Evolutionary conservation across 2,329 filamentous ascomycete species (phyloP), one percentile per base, ranked within the genome.

Genomic region (Hypomyces rosellus): DNA sequence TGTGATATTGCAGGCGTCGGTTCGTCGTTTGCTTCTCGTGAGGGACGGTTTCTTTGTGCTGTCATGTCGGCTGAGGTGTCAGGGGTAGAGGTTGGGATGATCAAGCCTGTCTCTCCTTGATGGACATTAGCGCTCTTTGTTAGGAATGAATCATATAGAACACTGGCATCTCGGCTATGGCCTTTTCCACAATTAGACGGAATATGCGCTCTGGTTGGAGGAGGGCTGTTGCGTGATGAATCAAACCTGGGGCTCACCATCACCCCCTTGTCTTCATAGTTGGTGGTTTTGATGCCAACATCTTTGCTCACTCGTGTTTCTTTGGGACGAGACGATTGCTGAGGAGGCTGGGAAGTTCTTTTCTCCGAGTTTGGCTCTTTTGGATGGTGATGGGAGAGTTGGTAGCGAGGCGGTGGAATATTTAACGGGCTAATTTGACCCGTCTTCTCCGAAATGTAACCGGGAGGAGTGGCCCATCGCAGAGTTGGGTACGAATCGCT

Each of bases 251-350:
- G 47, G 13, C 54, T 55, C 4, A 56, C 55, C 53, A 59, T 58
- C 6, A 54, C 45, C 2, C 56, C 54, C 16, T 59, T 57, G 42
- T 63, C 57, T 36, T 59, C 34, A 37, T 59, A 59, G 15, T 39
- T 20, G n/a, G 20, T 20, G 12, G 49, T 36, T 16, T 45, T 40
- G 12, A 38, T 46, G 20, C 30, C 34, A 9, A 7, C 36, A 30
- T 6, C 3, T 34, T 12, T 22, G 34, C 16, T 30, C 8, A 14
- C 20, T 43, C 25, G 25, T 11, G 25, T 7, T 30, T 30, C 25
- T 8, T 30, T 30, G 25, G 6, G 6, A 30, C 6, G 9, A 7
- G 13, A 12, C 16, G 12, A 42, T 42, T 42, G 4, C 15, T 8
- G 8, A 15, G n/a, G 15, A 18, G 39, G 2, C 15, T 8, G 18